phyloP scores from a whole-genome alignment of 2,329 filamentous ascomycete genomes.

The Alternaria conjuncta region DNA sequence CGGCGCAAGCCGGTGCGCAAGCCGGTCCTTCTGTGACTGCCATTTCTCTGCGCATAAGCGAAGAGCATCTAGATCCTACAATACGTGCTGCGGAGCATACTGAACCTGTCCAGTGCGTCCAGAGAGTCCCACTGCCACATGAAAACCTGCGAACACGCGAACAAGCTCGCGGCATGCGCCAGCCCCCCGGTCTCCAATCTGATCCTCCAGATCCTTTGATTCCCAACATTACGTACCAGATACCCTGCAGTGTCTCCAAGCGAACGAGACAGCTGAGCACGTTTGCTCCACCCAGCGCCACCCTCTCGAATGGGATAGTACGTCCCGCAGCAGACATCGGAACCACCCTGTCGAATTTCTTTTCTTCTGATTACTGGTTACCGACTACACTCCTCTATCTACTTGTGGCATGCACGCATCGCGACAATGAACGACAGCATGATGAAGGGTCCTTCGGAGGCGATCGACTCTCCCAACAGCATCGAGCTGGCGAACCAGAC shows the following conservation, averaged over 20 bases:
- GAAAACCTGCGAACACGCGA: neutral
- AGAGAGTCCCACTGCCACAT: neutral
- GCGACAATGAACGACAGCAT: neutral
- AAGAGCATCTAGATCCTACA: neutral
- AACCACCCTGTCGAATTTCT: neutral
- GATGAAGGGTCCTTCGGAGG: slow-evolving; percentile 2
- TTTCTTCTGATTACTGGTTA: neutral
- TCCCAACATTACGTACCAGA: slow-evolving; percentile 1
- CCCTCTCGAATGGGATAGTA: neutral
- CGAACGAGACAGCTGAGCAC: neutral
- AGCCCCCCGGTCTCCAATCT: neutral
- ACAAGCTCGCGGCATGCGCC: neutral
- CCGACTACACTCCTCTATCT: neutral
- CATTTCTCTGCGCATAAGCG: neutral
- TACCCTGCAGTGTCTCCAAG: neutral
- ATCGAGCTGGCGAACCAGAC: neutral
- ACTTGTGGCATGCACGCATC: neutral
- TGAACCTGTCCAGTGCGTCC: neutral
- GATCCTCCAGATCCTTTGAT: neutral
- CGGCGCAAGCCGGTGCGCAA: neutral
- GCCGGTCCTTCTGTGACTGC: neutral
- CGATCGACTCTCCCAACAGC: neutral
- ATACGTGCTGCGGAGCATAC: neutral
- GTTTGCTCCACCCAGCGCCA: neutral
- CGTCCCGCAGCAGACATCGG: neutral